Base-by-base conservation (phyloP, 2,329 filamentous ascomycete genomes). In the Ophiostoma quercus region DNA sequence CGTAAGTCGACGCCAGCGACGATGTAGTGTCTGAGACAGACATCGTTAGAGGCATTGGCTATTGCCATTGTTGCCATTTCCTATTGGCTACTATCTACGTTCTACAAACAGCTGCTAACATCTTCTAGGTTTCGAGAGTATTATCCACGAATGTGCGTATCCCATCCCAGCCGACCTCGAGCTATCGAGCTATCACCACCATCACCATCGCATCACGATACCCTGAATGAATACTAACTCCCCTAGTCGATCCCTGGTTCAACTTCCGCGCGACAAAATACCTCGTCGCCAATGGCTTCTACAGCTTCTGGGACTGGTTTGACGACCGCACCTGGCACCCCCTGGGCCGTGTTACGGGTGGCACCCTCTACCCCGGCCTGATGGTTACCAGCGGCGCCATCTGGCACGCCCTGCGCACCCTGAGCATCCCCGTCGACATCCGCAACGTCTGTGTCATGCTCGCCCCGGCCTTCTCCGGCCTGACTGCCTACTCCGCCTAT, bases 291-390 rank as follows among this genome's bases (percentile, higher is more conserved):
- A 88, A 99, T 88, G 95, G 95, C 76, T 98, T 99, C 83, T 96
- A 97, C 81, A 93, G 91, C 80, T 99, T 99, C 80, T 99, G 95
- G 95, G 94, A 99, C 80, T 99, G 95, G 95, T 99, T 99, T 78
- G 95, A 99, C 81, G 95, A 99, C 84, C 90, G 95, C 84, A 99
- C 95, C 88, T 99, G 95, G 95, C 94, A 99, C 82, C 95, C 95
- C 76, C 90, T 99, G 72, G 95, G 95, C 76, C 92, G 95, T 83
- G 95, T 99, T 78, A 99, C 95, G 72, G 95, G 95, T 81, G 95
- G 95, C 78, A 99, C 95, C n/a, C 87, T 99, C 73, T 99, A 99
- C 80, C 95, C 95, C 67, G 95, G 95, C 76, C 86, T 99, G 77
- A 99, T 99, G 95, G 96, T 99, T 76, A 99, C 95, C 78, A 98